These are phyloP conservation scores for Backusella liffmaniae DNA, from an alignment of 192 early-diverging fungal genomes.

Conservation along the genomic window DNA sequence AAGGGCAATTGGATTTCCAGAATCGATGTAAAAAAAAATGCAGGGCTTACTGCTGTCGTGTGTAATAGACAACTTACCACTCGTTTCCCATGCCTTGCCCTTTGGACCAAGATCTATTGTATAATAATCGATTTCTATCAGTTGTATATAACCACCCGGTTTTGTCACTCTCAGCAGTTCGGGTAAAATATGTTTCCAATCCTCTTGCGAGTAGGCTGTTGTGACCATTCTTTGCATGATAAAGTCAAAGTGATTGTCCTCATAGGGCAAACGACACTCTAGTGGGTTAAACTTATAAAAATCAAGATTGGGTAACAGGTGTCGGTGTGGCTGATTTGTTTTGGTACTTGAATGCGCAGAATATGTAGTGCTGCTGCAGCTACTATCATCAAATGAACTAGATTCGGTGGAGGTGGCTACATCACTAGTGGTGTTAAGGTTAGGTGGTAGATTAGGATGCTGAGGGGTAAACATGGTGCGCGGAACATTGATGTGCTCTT, in stretches of 20 bases:
- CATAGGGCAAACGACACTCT: constrained; percentile 9
- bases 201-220: background rate
- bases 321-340: background rate
- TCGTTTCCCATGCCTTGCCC: constrained; percentile 6
- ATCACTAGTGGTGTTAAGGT: background rate
- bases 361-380: background rate
- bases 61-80: background rate
- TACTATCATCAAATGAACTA: background rate
- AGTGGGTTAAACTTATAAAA: constrained; percentile 8
- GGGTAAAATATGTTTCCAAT: constrained; percentile 8
- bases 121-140: constrained; percentile 30
- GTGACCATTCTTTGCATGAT: constrained; percentile 14
- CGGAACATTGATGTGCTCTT: background rate
- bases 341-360: background rate
- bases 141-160: constrained; percentile 37
- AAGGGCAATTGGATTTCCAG: no score
- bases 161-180: constrained; percentile 33
- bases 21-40: no score
- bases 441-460: background rate
- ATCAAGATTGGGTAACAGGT: constrained; percentile 15
- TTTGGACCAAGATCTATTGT: background rate
- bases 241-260: constrained; percentile 25
- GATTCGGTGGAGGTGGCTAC: background rate
- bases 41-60: no score
- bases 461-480: background rate